A percentile compares a stretch with the other conserved stretches of the same genome.
Evolutionary conservation across 2,329 filamentous ascomycete species (phyloP).

Genomic region (Neofusicoccum parvum): DNA sequence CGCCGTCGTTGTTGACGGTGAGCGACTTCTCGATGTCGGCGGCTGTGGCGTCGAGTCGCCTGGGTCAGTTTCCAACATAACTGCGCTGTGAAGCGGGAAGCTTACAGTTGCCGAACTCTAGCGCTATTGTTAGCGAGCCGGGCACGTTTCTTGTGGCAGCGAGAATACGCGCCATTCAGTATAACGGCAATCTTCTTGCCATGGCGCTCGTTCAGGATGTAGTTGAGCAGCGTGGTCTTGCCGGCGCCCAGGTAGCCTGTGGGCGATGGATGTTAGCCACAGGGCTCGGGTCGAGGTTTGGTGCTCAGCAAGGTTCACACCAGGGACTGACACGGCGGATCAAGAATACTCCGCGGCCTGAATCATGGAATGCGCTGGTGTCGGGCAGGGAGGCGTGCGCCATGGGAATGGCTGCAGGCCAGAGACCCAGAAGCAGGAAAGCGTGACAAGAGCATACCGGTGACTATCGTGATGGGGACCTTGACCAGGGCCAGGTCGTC

Average conservation of each 20-base stretch:
- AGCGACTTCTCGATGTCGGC: conserved; percentile 95
- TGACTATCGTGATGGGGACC: conserved; percentile 84
- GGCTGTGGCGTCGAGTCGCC: conserved; percentile 52
- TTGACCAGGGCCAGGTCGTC: conserved; percentile 60
- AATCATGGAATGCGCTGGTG: too few species aligned
- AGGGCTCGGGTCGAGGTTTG: background rate
- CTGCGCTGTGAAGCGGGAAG: conserved; percentile 20
- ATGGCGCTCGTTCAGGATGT: conserved; percentile 91
- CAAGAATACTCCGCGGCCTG: too few species aligned
- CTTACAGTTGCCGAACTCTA: conserved; percentile 81
- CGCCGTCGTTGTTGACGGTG: conserved; percentile 81
- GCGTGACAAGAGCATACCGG: conserved; percentile 52
- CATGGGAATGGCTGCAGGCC: background rate
- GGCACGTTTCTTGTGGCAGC: conserved; percentile 19
- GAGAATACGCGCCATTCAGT: conserved; percentile 69
- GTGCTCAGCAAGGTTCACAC: too few species aligned
- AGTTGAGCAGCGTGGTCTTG: conserved; percentile 93
- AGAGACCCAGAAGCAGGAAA: too few species aligned
- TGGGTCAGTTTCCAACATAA: background rate
- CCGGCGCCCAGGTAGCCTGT: conserved; percentile 90
- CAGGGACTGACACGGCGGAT: too few species aligned
- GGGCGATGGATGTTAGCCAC: conserved; percentile 8
- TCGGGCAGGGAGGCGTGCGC: too few species aligned
- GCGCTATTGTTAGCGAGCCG: background rate
- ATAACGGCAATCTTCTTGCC: conserved; percentile 98